Evolutionary conservation across 2,329 filamentous ascomycete genomes (phyloP).

Genomic region (Domatiomyces catenatus): DNA sequence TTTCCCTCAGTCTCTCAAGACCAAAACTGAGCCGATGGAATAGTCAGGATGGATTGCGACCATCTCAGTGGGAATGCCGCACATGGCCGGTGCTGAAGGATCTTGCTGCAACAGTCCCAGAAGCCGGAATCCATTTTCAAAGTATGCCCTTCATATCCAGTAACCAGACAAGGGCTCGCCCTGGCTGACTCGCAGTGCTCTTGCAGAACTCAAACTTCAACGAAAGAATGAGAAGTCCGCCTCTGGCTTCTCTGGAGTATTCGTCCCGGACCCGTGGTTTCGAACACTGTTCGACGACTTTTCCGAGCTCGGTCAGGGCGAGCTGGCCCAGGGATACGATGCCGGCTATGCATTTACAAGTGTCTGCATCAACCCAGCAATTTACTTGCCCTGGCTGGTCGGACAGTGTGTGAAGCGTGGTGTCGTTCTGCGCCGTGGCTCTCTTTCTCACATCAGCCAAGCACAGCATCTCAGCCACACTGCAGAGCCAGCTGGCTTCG

Average conservation of each 20-base stretch:
- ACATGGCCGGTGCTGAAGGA: slow-evolving; percentile 50
- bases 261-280: slow-evolving; percentile 58
- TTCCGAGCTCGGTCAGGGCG: slow-evolving; percentile 13
- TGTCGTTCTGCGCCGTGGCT: slow-evolving; percentile 47
- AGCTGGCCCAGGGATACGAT: slow-evolving; percentile 51
- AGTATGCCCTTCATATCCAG: slow-evolving; percentile 26
- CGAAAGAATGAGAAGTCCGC: neutral
- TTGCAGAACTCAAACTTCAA: too few species aligned
- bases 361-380: slow-evolving; percentile 73
- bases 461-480: slow-evolving; percentile 50
- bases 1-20: too few species aligned
- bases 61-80: slow-evolving; percentile 41
- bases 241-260: slow-evolving; percentile 49
- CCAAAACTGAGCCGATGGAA: neutral
- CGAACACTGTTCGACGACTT: slow-evolving; percentile 50
- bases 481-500: slow-evolving; percentile 44
- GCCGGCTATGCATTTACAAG: slow-evolving; percentile 63
- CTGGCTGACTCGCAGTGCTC: too few species aligned
- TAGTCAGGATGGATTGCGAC: slow-evolving; percentile 15
- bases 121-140: slow-evolving; percentile 70
- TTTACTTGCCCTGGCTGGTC: slow-evolving; percentile 74
- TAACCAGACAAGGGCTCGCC: too few species aligned
- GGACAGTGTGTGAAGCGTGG: slow-evolving; percentile 57
- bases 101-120: slow-evolving; percentile 49
- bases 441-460: slow-evolving; percentile 53